phyloP scores from a whole-genome alignment of 2,329 filamentous ascomycete species.

The Claviceps capensis region DNA sequence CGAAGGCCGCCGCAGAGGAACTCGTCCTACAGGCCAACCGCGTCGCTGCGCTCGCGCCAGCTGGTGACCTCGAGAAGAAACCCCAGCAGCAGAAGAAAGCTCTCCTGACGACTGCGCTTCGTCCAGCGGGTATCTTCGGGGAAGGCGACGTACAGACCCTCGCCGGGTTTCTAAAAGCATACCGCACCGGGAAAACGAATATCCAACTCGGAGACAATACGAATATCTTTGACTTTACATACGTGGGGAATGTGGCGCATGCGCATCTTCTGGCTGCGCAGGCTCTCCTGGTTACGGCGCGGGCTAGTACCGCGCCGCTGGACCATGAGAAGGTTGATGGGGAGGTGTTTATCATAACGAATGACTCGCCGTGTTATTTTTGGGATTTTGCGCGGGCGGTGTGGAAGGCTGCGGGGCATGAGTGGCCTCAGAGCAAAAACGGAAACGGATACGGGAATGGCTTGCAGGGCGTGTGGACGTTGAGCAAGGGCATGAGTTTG shows the following conservation, averaged over 20 bases:
- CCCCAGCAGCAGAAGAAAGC: slow-evolving; percentile 10
- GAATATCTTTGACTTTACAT: slow-evolving; percentile 52
- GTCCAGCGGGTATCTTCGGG: slow-evolving; percentile 82
- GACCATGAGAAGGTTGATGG: slow-evolving; percentile 67
- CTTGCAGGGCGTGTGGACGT: slow-evolving; percentile 39
- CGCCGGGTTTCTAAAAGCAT: slow-evolving; percentile 59
- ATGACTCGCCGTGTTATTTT: slow-evolving; percentile 78
- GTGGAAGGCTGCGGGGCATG: slow-evolving; percentile 50
- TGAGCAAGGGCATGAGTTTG: slow-evolving; percentile 38
- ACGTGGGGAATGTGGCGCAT: slow-evolving; percentile 53
- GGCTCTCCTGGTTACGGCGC: slow-evolving; percentile 50
- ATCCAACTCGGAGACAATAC: slow-evolving; percentile 65
- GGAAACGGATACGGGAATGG: slow-evolving; percentile 15
- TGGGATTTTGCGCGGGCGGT: slow-evolving; percentile 76
- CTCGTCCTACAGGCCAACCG: slow-evolving; percentile 68
- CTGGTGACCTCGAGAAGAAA: slow-evolving; percentile 12
- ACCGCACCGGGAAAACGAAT: slow-evolving; percentile 52
- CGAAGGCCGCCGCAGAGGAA: slow-evolving; percentile 64
- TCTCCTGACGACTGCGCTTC: slow-evolving; percentile 67
- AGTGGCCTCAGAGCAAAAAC: slow-evolving; percentile 11
- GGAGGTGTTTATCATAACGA: slow-evolving; percentile 81
- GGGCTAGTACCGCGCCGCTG: slow-evolving; percentile 46
- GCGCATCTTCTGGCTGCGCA: slow-evolving; percentile 71
- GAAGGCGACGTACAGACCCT: slow-evolving; percentile 72
- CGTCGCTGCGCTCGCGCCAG: slow-evolving; percentile 27